Conservation (phyloP, 2,329 filamentous ascomycete genomes). For the Alternaria sp. region DNA sequence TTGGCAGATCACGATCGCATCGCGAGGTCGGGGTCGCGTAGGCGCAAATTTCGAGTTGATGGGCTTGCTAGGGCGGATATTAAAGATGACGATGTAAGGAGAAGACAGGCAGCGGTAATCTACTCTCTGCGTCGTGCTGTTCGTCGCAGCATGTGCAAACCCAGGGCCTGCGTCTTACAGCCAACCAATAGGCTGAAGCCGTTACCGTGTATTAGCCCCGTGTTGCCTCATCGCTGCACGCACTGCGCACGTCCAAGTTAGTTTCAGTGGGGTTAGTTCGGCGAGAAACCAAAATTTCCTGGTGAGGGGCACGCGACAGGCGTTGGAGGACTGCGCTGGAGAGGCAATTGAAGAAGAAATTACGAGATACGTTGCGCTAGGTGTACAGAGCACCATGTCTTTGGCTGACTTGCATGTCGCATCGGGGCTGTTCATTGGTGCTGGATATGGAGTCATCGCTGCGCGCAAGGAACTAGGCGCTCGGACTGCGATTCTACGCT, state of each 20-base stretch:
- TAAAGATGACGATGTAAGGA: constrained; percentile 27
- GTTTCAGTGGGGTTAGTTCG: constrained; percentile 41
- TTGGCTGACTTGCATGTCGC: constrained; percentile 15
- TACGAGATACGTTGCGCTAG: constrained; percentile 4
- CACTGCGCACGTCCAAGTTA: constrained; percentile 31
- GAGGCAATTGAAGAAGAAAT: not conserved
- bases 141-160: constrained; percentile 30
- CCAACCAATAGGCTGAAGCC: constrained; percentile 32
- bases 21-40: not conserved
- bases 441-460: constrained; percentile 30
- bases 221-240: constrained; percentile 39
- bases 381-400: not conserved
- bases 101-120: constrained; percentile 17
- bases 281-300: constrained; percentile 22
- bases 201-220: constrained; percentile 30
- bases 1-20: constrained; percentile 20
- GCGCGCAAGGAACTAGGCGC: constrained; percentile 18
- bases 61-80: constrained; percentile 17
- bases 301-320: constrained; percentile 35
- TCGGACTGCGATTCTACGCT: constrained; percentile 26
- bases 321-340: constrained; percentile 2
- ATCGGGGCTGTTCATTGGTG: constrained; percentile 15
- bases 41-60: constrained; percentile 5
- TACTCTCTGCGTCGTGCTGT: constrained; percentile 33
- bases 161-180: constrained; percentile 31